These are phyloP conservation scores for Umbelopsis isabellina DNA, from an alignment of 192 early-diverging fungal genomes.

Conservation along the genomic window DNA sequence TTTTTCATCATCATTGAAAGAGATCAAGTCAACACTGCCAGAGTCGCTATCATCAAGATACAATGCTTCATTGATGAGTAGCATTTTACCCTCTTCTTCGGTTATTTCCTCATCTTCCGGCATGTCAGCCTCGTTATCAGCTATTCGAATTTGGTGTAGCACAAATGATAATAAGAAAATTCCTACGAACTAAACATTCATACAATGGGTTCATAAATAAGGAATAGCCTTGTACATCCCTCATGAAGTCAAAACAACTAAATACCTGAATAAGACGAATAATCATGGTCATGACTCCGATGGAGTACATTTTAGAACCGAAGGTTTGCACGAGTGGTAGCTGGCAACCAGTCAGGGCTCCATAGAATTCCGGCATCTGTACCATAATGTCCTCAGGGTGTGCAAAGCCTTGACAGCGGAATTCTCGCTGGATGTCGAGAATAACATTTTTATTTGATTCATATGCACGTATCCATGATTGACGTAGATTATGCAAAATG, in stretches of 20 bases:
- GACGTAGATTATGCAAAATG: background rate
- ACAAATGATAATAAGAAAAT: slow-evolving; percentile 15
- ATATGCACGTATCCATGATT: slow-evolving; percentile 5
- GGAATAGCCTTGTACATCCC: background rate
- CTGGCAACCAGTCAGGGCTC: background rate
- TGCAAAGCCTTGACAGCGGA: slow-evolving; percentile 2
- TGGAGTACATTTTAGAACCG: slow-evolving; percentile 15
- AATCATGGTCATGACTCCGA: slow-evolving; percentile 12
- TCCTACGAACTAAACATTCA: background rate
- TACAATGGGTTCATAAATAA: background rate
- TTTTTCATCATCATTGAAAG: too few species aligned
- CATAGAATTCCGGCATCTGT: slow-evolving; percentile 15
- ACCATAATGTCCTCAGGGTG: background rate
- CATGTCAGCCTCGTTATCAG: background rate
- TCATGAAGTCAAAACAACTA: background rate
- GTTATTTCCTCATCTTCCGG: background rate
- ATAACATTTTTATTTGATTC: background rate
- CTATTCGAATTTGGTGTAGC: background rate
- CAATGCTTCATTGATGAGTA: background rate
- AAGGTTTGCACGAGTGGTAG: background rate
- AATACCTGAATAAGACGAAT: slow-evolving; percentile 8
- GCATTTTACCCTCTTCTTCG: background rate
- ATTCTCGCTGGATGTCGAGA: slow-evolving; percentile 8
- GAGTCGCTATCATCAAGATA: background rate
- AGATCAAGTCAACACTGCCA: too few species aligned